These are phyloP conservation scores for Cytospora chrysosperma DNA, from an alignment of 2,329 filamentous ascomycete species.

Conservation along the genomic window DNA sequence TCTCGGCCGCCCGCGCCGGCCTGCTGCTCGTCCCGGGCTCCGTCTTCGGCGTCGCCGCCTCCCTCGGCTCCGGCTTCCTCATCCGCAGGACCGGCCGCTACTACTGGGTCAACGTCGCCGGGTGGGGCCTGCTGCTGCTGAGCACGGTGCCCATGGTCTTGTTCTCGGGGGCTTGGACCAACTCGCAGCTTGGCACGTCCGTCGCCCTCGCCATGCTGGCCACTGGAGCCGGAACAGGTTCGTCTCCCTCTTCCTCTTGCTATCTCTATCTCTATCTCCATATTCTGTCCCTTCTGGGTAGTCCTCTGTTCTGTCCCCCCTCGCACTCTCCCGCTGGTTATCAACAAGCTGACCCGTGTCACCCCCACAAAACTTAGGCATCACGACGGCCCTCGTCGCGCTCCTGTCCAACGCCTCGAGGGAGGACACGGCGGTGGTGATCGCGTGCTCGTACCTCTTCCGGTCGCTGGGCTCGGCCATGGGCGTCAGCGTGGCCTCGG, in stretches of 20 bases:
- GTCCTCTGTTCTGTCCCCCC: background rate
- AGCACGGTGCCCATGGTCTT: constrained; percentile 57
- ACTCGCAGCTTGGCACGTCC: constrained; percentile 53
- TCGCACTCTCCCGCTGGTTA: no score
- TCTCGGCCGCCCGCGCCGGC: constrained; percentile 63
- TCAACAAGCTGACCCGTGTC: constrained; percentile 36
- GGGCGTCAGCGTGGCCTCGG: constrained; percentile 69
- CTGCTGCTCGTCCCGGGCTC: constrained; percentile 67
- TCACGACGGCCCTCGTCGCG: constrained; percentile 70
- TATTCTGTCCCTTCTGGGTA: no score
- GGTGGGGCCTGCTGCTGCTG: constrained; percentile 53
- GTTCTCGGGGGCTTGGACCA: constrained; percentile 52
- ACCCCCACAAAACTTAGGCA: constrained; percentile 60
- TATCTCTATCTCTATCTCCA: no score
- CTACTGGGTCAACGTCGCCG: constrained; percentile 64
- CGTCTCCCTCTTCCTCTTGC: constrained; percentile 7
- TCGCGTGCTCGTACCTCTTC: constrained; percentile 80
- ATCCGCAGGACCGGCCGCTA: constrained; percentile 72
- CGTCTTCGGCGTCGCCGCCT: constrained; percentile 58
- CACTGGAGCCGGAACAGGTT: constrained; percentile 40
- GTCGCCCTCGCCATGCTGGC: constrained; percentile 54
- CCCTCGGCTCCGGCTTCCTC: constrained; percentile 61
- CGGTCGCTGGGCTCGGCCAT: constrained; percentile 75
- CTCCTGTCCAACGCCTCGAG: constrained; percentile 67
- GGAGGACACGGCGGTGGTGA: constrained; percentile 70